These are phyloP conservation scores for Eragrostis curvula DNA, from an alignment of 176 grass and related monocot species.

Conservation along the genomic window DNA sequence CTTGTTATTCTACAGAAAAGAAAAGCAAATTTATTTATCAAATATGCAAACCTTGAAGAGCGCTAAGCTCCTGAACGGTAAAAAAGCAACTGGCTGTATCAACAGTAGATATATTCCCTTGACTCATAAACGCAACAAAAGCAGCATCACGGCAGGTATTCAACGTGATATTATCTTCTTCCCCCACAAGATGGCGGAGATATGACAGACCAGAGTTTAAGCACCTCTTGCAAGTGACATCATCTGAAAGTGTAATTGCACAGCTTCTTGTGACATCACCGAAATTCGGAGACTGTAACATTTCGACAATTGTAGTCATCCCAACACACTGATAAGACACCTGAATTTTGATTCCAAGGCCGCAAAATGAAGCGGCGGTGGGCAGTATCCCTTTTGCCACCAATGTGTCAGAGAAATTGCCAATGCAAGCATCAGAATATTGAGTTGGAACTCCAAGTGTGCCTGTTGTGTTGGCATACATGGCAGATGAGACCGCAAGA, in stretches of 20 bases:
- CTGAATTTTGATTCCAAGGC: slow-evolving; percentile 83
- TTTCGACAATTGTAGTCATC: slow-evolving; percentile 76
- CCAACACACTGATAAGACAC: slow-evolving; percentile 80
- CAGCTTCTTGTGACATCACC: slow-evolving; percentile 72
- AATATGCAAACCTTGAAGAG: slow-evolving; percentile 76
- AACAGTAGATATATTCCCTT: slow-evolving; percentile 68
- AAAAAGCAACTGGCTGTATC: slow-evolving; percentile 82
- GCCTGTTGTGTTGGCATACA: slow-evolving; percentile 73
- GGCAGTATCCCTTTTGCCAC: slow-evolving; percentile 62
- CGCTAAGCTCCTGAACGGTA: slow-evolving; percentile 72
- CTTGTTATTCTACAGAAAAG: slow-evolving; percentile 27
- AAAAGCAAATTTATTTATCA: slow-evolving; percentile 32
- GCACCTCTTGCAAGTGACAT: slow-evolving; percentile 79
- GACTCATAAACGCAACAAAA: slow-evolving; percentile 83
- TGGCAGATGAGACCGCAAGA: slow-evolving; percentile 74
- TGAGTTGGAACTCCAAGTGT: slow-evolving; percentile 72
- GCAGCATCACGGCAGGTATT: slow-evolving; percentile 87
- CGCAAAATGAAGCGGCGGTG: slow-evolving; percentile 68
- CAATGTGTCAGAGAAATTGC: slow-evolving; percentile 67
- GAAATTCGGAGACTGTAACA: slow-evolving; percentile 86
- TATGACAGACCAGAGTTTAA: slow-evolving; percentile 93
- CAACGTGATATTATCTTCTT: slow-evolving; percentile 87
- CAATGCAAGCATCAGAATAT: slow-evolving; percentile 64
- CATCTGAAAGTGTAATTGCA: slow-evolving; percentile 54
- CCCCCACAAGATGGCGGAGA: slow-evolving; percentile 83